phyloP scores from a whole-genome alignment of 176 grass and related monocot species.

The Hordeum marinum region DNA sequence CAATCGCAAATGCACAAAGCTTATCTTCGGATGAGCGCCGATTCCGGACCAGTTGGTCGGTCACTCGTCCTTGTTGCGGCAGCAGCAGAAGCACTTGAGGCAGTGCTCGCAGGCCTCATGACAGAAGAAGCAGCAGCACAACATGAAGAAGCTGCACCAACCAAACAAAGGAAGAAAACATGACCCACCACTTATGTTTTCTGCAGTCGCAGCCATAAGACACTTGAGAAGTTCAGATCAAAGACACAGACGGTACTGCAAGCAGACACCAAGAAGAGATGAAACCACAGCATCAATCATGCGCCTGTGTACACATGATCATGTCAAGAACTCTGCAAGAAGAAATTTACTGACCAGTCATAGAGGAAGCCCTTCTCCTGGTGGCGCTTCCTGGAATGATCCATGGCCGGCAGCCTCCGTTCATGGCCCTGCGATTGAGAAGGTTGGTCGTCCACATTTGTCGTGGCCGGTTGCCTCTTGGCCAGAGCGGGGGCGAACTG shows the following conservation, averaged over 20 bases:
- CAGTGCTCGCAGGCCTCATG: slow-evolving; percentile 60
- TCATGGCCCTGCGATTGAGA: slow-evolving; percentile 19
- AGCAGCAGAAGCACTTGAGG: slow-evolving; percentile 57
- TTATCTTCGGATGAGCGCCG: slow-evolving; percentile 27
- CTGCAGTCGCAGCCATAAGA: background rate
- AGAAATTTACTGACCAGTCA: slow-evolving; percentile 44
- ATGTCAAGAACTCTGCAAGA: too few species aligned
- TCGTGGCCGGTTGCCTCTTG: background rate
- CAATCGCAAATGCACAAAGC: background rate
- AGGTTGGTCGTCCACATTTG: slow-evolving; percentile 1
- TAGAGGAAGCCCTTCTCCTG: slow-evolving; percentile 77
- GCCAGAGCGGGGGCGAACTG: background rate
- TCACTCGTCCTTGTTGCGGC: slow-evolving; percentile 42
- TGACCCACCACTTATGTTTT: background rate
- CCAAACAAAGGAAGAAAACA: background rate
- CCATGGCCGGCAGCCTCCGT: slow-evolving; percentile 35
- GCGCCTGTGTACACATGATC: background rate
- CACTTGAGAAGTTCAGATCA: background rate
- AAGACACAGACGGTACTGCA: background rate
- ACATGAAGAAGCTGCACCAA: slow-evolving; percentile 42
- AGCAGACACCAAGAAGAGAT: background rate
- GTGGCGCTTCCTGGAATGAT: slow-evolving; percentile 61
- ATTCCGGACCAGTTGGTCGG: background rate
- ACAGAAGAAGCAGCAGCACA: slow-evolving; percentile 77
- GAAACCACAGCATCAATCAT: background rate